Conservation (phyloP, 371 early-diverging fungal genomes). For the Rhizopus stolonifer region DNA sequence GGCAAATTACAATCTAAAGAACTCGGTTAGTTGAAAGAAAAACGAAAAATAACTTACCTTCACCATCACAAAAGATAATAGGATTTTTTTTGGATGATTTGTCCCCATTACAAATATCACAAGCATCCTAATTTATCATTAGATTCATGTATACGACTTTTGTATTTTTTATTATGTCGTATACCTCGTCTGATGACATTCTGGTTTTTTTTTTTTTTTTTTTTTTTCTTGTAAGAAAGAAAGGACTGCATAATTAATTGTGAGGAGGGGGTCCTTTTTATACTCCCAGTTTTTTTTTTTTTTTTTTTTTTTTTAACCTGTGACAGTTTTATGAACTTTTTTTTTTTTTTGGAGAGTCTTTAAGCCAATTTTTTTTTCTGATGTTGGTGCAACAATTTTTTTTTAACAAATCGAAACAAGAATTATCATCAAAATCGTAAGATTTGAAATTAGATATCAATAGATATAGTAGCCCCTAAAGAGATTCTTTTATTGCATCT, state of each 20-base stretch:
- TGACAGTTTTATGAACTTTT: not conserved
- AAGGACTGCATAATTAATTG: no score
- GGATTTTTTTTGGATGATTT: constrained; percentile 41
- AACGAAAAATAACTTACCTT: constrained; percentile 27
- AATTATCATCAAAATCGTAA: no score
- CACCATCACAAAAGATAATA: constrained; percentile 59
- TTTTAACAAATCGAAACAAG: no score
- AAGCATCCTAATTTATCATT: constrained; percentile 28
- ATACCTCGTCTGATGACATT: constrained; percentile 2
- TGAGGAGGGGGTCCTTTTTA: no score
- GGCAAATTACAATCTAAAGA: constrained; percentile 52
- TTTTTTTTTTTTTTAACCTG: not conserved
- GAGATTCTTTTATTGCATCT: no score
- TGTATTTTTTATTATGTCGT: not conserved
- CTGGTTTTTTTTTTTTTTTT: not conserved
- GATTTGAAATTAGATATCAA: no score
- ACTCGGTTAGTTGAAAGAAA: not conserved
- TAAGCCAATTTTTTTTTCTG: not conserved
- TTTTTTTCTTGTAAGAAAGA: no score
- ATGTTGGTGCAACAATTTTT: no score
- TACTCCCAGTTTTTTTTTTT: no score
- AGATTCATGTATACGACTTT: no score
- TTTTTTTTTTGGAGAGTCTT: not conserved
- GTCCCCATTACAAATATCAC: constrained; percentile 51
- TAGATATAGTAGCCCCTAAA: no score